Evolutionary conservation across 257 asterid species (phyloP), one percentile per base, ranked within the genome.

Genomic region (Craterostigma plantagineum): DNA sequence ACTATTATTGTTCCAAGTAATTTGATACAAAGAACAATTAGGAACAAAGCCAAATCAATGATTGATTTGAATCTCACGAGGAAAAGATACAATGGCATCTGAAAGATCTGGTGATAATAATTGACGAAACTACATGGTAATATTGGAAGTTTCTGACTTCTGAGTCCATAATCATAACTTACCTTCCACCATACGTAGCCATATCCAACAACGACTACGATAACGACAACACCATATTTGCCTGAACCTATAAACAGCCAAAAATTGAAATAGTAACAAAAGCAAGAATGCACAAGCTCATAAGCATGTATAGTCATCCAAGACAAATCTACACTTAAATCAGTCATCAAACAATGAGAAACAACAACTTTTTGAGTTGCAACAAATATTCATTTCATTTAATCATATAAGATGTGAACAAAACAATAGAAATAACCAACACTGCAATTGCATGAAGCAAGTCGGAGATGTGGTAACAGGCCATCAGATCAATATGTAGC

Each of bases 171-270:
- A 7, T 7, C 10, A 14, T 13, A 12, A n/a, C 12, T 61, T 75
- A 90, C 99, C 94, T 90, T 90, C 96, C 99, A 90, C 99, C 99
- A 83, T 51, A 90, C 48, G 52, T 72, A 90, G 62, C 99, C 96
- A 55, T 70, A 87, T 65, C 96, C 99, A 51, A 69, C 77, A 57
- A 68, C 92, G 36, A 78, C 64, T 27, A 79, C 75, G 40, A 77
- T 60, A 49, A 90, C 45, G 39, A 77, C 49, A 8, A 83, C 43
- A n/a, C 84, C 67, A 57, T 79, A 83, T 69, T 54, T 77, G 39
- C 81, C 69, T 27, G 94, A 67, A 61, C 85, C 99, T 90, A 79
- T 54, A 64, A 41, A 47, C 27, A 33, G 54, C 39, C 35, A 44
- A 47, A 49, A 12, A 42, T 5, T 11, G n/a, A 1, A 40, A 1